phyloP scores from a whole-genome alignment of 176 grass and related monocot species.

The Avena eriantha region DNA sequence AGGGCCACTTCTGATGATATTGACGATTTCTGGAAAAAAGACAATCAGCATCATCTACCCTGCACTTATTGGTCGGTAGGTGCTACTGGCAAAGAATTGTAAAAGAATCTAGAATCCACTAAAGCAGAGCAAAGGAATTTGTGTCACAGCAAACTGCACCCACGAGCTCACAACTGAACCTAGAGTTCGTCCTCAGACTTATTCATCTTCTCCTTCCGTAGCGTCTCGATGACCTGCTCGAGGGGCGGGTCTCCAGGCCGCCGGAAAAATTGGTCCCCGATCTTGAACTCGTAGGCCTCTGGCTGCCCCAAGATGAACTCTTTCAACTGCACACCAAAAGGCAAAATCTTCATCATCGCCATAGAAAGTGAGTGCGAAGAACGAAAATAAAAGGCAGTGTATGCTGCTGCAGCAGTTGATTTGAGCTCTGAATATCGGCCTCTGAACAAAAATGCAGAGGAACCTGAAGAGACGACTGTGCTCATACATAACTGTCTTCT shows the following conservation, averaged over 20 bases:
- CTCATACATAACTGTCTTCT: background rate
- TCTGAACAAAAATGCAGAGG: background rate
- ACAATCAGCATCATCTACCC: too few species aligned
- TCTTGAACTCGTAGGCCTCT: conserved; percentile 90
- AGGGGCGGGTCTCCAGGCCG: conserved; percentile 83
- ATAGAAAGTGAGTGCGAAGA: too few species aligned
- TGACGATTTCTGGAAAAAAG: too few species aligned
- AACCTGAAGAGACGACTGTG: background rate
- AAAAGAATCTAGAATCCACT: background rate
- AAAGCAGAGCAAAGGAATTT: background rate
- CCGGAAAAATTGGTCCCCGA: conserved; percentile 69
- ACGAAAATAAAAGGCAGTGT: background rate
- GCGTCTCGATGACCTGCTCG: conserved; percentile 63
- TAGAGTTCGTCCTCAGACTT: background rate
- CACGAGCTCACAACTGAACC: background rate
- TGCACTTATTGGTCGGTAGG: too few species aligned
- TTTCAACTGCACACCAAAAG: conserved; percentile 52
- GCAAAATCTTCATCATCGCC: background rate
- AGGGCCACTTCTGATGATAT: too few species aligned
- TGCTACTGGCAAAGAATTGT: too few species aligned
- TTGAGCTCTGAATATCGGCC: background rate
- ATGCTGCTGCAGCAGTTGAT: background rate
- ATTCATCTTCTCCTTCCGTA: conserved; percentile 46
- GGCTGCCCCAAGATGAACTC: conserved; percentile 78
- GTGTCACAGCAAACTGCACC: background rate